Evolutionary conservation across 192 early-diverging fungal species (phyloP).

Genomic region (Mortierella alpina): DNA sequence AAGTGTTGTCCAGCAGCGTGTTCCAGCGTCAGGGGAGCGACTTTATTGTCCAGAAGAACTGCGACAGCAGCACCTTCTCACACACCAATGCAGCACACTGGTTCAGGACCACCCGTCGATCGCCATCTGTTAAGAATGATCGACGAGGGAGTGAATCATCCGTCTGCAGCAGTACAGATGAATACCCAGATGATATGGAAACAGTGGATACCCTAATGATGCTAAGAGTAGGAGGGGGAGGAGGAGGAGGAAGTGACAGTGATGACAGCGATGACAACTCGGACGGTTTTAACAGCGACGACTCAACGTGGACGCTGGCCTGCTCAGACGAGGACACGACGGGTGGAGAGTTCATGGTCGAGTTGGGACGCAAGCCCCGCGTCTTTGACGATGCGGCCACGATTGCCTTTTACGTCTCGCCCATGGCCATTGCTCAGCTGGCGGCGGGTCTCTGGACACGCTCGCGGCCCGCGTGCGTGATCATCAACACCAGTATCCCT

Average conservation of each 20-base stretch:
- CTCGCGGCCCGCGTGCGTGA: constrained; percentile 37
- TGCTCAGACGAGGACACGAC: constrained; percentile 7
- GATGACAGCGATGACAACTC: constrained; percentile 6
- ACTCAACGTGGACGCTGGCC: not conserved
- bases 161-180: constrained; percentile 22
- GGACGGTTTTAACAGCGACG: constrained; percentile 14
- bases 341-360: constrained; percentile 14
- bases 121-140: constrained; percentile 10
- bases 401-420: constrained; percentile 40
- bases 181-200: constrained; percentile 23
- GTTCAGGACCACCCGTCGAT: not conserved
- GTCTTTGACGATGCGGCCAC: constrained; percentile 28
- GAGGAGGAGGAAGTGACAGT: constrained; percentile 16
- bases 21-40: constrained; percentile 3
- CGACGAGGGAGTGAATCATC: not conserved
- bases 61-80: not conserved
- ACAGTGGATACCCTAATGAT: not conserved
- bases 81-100: not conserved
- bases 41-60: not conserved
- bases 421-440: constrained; percentile 32
- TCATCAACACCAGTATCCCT: constrained; percentile 47
- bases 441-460: constrained; percentile 27
- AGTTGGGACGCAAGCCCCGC: constrained; percentile 31
- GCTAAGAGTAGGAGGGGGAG: constrained; percentile 1
- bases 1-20: constrained; percentile 15